Evolutionary conservation across 805 yeast genomes (phyloP).

Genomic region (Candida maesae): DNA sequence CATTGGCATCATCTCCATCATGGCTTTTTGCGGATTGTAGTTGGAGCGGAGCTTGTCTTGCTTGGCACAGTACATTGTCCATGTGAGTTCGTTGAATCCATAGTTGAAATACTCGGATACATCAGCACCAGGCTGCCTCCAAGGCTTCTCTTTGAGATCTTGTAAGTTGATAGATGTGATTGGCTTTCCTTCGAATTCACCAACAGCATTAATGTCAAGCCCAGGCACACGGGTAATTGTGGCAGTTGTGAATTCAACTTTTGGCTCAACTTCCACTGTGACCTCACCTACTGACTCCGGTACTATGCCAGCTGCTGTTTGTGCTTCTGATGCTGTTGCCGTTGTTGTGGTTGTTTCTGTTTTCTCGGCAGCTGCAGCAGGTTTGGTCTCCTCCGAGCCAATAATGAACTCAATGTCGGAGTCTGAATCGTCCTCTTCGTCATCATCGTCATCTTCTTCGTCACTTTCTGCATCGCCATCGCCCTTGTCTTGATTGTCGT

Average conservation of each 20-base stretch:
- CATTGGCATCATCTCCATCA: constrained; percentile 55
- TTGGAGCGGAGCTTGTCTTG: constrained; percentile 80
- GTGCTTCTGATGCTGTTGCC: constrained; percentile 28
- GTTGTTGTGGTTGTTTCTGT: constrained; percentile 20
- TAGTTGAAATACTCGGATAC: constrained; percentile 91
- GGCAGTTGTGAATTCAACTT: constrained; percentile 28
- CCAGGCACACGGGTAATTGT: constrained; percentile 38
- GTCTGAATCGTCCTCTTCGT: constrained; percentile 42
- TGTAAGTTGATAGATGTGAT: constrained; percentile 77
- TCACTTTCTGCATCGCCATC: constrained; percentile 23
- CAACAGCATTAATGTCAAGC: constrained; percentile 69
- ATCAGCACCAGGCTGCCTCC: constrained; percentile 98
- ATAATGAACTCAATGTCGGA: constrained; percentile 85
- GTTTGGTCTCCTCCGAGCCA: constrained; percentile 35
- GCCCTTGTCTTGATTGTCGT: constrained; percentile 6
- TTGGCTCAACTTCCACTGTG: constrained; percentile 29
- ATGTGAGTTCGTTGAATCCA: constrained; percentile 94
- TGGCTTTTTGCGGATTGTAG: constrained; percentile 76
- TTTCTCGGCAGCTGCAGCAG: constrained; percentile 18
- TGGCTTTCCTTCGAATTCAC: constrained; percentile 75
- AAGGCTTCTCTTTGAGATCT: constrained; percentile 88
- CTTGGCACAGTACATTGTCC: constrained; percentile 89
- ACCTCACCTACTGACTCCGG: constrained; percentile 33
- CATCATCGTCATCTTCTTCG: constrained; percentile 32
- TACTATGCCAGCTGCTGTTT: constrained; percentile 18